Percentiles rank a stretch among this genome's conserved stretches.
phyloP scores from a whole-genome alignment of 108 stramenopile species.

The Discostella stelligeroides region DNA sequence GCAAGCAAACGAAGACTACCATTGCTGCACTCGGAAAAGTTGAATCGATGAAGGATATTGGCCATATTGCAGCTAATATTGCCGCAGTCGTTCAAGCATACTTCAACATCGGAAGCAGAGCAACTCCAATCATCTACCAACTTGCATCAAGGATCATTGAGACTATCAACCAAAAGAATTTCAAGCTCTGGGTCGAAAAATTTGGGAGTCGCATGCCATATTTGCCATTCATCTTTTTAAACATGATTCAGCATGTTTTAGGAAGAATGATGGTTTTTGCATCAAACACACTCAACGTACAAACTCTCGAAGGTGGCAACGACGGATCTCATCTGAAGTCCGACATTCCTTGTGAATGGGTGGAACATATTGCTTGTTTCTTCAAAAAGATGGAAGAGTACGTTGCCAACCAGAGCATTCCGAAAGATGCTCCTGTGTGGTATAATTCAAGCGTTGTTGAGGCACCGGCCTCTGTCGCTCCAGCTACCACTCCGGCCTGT shows the following conservation, averaged over 20 bases:
- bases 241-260: slow-evolving; percentile 7
- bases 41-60: not conserved
- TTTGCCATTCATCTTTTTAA: not conserved
- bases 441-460: too few relatives aligned
- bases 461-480: too few relatives aligned
- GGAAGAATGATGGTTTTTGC: not conserved
- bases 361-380: not conserved
- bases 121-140: too few relatives aligned
- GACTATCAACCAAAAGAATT: not conserved
- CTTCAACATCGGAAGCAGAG: not conserved
- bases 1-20: too few relatives aligned
- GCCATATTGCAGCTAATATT: not conserved
- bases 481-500: too few relatives aligned
- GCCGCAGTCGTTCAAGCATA: not conserved
- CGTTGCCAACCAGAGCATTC: not conserved
- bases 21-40: not conserved
- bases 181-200: not conserved
- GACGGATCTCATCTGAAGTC: not conserved
- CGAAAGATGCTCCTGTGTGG: too few relatives aligned
- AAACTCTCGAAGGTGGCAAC: not conserved
- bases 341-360: not conserved
- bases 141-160: not conserved
- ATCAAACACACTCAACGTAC: not conserved
- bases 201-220: not conserved
- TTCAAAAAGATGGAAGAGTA: not conserved